Evolutionary conservation across 2,329 filamentous ascomycete genomes (phyloP), one percentile per base, ranked within the genome.

Genomic region (Zelopaecilomyces penicillatus): DNA sequence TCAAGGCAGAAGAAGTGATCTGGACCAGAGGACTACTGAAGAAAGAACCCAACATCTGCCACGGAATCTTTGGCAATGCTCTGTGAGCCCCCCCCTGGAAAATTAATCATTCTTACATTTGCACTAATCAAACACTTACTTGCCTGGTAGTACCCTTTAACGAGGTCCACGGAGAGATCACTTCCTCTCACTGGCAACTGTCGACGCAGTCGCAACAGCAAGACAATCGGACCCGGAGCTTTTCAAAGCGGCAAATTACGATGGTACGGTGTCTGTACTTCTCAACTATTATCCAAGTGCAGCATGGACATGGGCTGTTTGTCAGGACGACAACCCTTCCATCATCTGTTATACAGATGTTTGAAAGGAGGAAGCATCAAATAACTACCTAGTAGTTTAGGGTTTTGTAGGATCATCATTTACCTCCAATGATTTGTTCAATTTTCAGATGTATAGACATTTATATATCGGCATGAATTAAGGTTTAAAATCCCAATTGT

Each of bases 11-110:
- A 44, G 68, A 68, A 11, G 72, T 76, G 43, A 69, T 76, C 27
- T 75, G 74, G 70, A 68, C 74, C 49, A 68, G 74, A 37, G 80
- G 80, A 0, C 56, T 83, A 8, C 62, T 85, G 49, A 79, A 69
- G 8, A 84, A 84, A 51, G 75, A 80, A 53, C 78, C 80, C 2
- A 82, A 76, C 54, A 57, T 85, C 32, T 85, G 81, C 54, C 80
- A 85, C 54, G 77, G 81, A 0, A 77, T 83, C 29, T 70, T 77
- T 10, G 78, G 81, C 6, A 85, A 85, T 55, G 77, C 79, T 11
- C 62, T 85, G 54, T 76, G 70, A 45, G 66, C 76, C 11, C 8
- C 12, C 19, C 19, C 19, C 19, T 19, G 19, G 3, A 19, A 19
- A 19, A 19, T 19, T 19, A 19, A 19, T 19, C 19, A 19, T 19